phyloP scores from a whole-genome alignment of 2,329 filamentous ascomycete genomes.

The Fusarium burgessii region DNA sequence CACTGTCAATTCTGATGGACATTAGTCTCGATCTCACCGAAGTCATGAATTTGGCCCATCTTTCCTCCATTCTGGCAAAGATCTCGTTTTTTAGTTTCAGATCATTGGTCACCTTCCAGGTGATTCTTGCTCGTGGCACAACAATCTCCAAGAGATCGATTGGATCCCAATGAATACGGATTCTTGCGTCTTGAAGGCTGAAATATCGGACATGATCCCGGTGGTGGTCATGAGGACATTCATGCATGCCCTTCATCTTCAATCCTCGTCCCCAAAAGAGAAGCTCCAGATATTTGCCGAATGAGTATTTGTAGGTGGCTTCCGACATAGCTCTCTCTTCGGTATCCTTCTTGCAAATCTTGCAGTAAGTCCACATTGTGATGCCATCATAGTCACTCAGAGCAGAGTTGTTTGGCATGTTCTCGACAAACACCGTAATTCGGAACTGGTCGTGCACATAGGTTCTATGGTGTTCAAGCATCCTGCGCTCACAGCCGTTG shows the following conservation, averaged over 20 bases:
- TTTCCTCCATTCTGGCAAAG: conserved; percentile 82
- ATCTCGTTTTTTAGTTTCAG: conserved; percentile 93
- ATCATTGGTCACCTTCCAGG: conserved; percentile 98
- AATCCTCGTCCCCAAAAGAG: conserved; percentile 94
- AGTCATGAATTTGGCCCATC: conserved; percentile 86
- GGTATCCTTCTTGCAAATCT: conserved; percentile 90
- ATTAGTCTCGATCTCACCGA: conserved; percentile 87
- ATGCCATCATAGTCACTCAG: conserved; percentile 71
- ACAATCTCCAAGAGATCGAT: conserved; percentile 95
- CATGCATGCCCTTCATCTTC: conserved; percentile 75
- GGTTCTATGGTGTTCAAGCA: conserved; percentile 93
- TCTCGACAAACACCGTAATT: conserved; percentile 88
- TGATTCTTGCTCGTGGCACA: conserved; percentile 88
- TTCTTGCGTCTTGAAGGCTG: conserved; percentile 83
- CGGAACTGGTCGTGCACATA: conserved; percentile 97
- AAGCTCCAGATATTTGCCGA: conserved; percentile 97
- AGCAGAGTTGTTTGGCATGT: conserved; percentile 57
- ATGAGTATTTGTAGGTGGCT: conserved; percentile 97
- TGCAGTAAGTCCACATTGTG: conserved; percentile 98
- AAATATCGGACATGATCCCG: conserved; percentile 94
- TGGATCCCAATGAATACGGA: conserved; percentile 91
- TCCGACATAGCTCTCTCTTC: conserved; percentile 92
- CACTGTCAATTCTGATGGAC: conserved; percentile 90
- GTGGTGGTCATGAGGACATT: conserved; percentile 91
- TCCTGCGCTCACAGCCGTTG: conserved; percentile 86